Evolutionary conservation across 495 filamentous ascomycete genomes (phyloP), one percentile per base, ranked within the genome.

Genomic region (Xylaria castorea): DNA sequence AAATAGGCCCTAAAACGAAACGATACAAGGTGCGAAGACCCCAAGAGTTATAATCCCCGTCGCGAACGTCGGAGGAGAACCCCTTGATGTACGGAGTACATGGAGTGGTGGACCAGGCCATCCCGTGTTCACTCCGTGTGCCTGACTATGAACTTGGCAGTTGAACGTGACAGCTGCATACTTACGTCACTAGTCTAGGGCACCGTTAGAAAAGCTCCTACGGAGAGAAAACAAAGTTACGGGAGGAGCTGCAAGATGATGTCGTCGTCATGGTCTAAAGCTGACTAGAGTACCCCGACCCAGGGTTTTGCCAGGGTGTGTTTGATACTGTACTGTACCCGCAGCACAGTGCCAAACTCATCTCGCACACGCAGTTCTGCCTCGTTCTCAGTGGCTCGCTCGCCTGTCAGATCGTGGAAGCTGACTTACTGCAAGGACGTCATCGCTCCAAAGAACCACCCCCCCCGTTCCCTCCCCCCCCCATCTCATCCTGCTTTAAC

Each of bases 181-280:
- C 18, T 34, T 38, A 61, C 58, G 58, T 61, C 58, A 61, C 58
- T 38, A 20, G 34, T n/a, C n/a, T n/a, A n/a, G 32, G 58, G 57
- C 22, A 11, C 32, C 58, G 25, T 38, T 61, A 46, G 42, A 30
- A 20, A 58, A 34, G 27, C 8, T 34, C 55, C 38, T 42, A 9
- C 22, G 18, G 36, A 32, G 57, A 32, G 51, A 60, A 60, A 60
- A 60, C n/a, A 38, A 7, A 61, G 27, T 20, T 16, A 22, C 58
- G 58, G 57, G 57, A 61, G 32, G 57, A 36, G 57, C 57, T 61
- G 58, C 58, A 38, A n/a, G 58, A 61, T 61, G 58, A 61, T 61
- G 58, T 61, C 58, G 58, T 61, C 34, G 34, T 38, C 3, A 36
- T 30, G 32, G 7, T 7, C 32, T 8, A 61, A 36, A 38, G 51